Evolutionary conservation across 2,329 filamentous ascomycete species (phyloP), one percentile per base, ranked within the genome.

Genomic region (Pseudogymnoascus sp.): DNA sequence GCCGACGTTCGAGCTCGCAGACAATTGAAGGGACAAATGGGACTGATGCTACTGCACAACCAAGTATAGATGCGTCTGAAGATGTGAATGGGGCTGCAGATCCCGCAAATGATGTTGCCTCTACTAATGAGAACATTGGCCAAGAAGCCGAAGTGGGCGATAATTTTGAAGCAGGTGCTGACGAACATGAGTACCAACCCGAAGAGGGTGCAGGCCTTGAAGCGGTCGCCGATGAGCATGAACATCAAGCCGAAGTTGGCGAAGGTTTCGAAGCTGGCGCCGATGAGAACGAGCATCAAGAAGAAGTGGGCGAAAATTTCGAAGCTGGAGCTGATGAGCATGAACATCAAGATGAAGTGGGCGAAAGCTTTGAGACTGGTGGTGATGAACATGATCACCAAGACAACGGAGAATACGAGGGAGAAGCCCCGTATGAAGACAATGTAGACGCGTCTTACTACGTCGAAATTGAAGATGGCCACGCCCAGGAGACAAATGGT

Each of bases 131-230:
- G 15, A 33, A 53, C 18, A 35, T 58, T 39, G 33, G 37, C 57
- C 33, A 58, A 58, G 35, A 58, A 58, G 57, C 25, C 57, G 57
- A 58, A 58, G 20, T 37, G 8, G 28, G 20, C 7, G 60, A 63
- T 9, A 59, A 68, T n/a, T 65, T 67, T 15, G 58, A 65, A 8
- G 67, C 69, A 28, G 68, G 67, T 25, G 61, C 61, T 2, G 61
- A 69, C 14, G 66, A 65, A 14, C 61, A 57, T 28, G 62, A 59
- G 11, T 37, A 60, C 15, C 53, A 64, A 15, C 67, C 66, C 30
- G 65, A 66, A 33, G 61, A 50, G 3, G 39, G 57, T 5, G 72
- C 74, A 18, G 69, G 71, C 6, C 68, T 71, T 53, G 57, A 58
- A 58, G 18, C 18, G 18, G 41, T 8, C 9, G 8, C 14, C 7